phyloP scores from a whole-genome alignment of 805 yeast species.

The Wickerhamiella dianesei region DNA sequence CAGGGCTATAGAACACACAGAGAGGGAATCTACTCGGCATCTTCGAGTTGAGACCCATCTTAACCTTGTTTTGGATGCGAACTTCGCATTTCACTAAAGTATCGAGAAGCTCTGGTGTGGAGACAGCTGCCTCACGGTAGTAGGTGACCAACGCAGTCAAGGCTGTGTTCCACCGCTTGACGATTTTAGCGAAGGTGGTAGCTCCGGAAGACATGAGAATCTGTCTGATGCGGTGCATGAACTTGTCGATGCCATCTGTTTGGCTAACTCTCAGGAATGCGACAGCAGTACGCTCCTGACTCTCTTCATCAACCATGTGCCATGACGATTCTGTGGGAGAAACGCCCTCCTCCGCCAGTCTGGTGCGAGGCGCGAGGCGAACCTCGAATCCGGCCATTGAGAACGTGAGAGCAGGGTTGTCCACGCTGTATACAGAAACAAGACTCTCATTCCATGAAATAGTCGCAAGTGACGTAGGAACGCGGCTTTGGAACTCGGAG shows the following conservation, averaged over 20 bases:
- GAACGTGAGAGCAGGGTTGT: conserved; percentile 77
- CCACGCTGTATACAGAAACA: conserved; percentile 80
- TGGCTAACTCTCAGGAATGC: conserved; percentile 76
- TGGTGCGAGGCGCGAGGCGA: conserved; percentile 61
- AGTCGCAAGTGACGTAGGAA: conserved; percentile 68
- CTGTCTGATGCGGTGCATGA: conserved; percentile 74
- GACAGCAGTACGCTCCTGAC: conserved; percentile 78
- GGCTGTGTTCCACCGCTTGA: conserved; percentile 93
- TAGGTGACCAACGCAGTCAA: conserved; percentile 75
- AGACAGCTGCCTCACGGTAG: conserved; percentile 81
- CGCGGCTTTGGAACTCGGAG: conserved; percentile 73
- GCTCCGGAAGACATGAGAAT: conserved; percentile 92
- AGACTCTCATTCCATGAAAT: conserved; percentile 47
- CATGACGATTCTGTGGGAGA: conserved; percentile 61
- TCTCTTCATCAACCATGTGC: conserved; percentile 58
- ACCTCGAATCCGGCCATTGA: conserved; percentile 94
- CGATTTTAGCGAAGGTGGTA: conserved; percentile 85
- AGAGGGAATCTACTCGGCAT: conserved; percentile 99
- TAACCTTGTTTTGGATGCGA: conserved; percentile 83
- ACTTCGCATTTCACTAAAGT: conserved; percentile 82
- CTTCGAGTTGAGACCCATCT: conserved; percentile 88
- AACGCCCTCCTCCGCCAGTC: conserved; percentile 34
- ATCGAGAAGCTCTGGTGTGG: conserved; percentile 68
- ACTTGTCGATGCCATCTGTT: conserved; percentile 55
- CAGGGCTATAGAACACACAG: conserved; percentile 94